Base-by-base conservation (phyloP, 2,329 filamentous ascomycete genomes). In the Sclerotinia nivalis region DNA sequence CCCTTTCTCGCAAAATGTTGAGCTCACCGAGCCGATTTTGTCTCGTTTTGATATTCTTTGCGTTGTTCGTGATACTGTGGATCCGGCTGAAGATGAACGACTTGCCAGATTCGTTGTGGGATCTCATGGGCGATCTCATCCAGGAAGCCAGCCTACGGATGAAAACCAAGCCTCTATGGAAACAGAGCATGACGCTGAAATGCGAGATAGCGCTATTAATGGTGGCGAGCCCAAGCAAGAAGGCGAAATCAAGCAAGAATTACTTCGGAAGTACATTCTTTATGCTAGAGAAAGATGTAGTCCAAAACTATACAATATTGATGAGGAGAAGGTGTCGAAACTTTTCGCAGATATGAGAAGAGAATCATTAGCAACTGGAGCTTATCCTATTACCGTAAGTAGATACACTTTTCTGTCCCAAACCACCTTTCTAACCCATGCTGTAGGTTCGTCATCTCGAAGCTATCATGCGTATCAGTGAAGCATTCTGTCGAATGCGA, bases 41-140 rank as follows among this genome's bases (percentile, higher is more conserved):
- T 98, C 95, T 18, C 95, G 96, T 87, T 99, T 99, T 79, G 96
- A 99, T 75, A 96, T 99, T 74, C 87, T 99, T 10, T 97, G 93
- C 78, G 96, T 99, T 9, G 95, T 99, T 22, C 90, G 96, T 62
- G 96, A 99, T 79, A 96, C 93, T 0, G 96, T 98, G 8, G 94
- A 98, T 75, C 95, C 96, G 0, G 86, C 83, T 20, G 94, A 98
- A 80, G 96, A 99, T 75, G 96, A 98, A 82, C 89, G 95, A 31
- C 86, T 99, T 7, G 96, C 96, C 8, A 91, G 91, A 69, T 99
- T 99, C 80, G 96, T 99, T 64, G 93, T 99, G 66, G 92, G 93
- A 73, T 97, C 93, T 1, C 96, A 99, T 81, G 92, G 93, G 76
- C 90, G 94, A 72, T 96, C 95, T 71, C 96, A 98, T 79, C 92